Evolutionary conservation across 1,284 basidiomycete genomes (phyloP), one percentile per base, ranked within the genome.

Genomic region (Ustilago curta): DNA sequence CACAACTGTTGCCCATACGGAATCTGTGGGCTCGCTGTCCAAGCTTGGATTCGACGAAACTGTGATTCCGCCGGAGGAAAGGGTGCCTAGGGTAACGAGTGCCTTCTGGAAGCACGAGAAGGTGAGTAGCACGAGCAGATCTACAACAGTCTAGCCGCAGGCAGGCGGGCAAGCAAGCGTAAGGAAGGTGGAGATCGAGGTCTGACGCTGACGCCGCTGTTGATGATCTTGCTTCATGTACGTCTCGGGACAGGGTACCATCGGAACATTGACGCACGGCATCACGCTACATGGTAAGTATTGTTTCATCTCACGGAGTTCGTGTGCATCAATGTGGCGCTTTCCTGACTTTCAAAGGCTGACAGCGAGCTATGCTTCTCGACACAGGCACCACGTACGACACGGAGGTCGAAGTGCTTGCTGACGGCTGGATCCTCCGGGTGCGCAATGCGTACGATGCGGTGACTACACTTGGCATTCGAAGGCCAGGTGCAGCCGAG

Each of bases 361-460:
- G 48, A 49, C 48, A 21, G n/a, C 29, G 11, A 3, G 29, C 6
- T 3, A 35, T 12, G 8, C 18, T 16, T 18, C 16, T 35, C 16
- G n/a, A 27, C 21, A 18, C 43, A 71, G 70, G 56, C 23, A 51
- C 25, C 3, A 53, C 42, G 1, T 77, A 77, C 45, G 58, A 61
- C 11, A 77, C 75, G 6, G 70, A 78, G 52, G 45, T 78, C 27
- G 77, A 78, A 43, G 59, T 77, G 8, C 51, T 76, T 2, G 70
- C 77, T 16, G 77, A 78, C 43, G 77, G 77, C 19, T 78, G 74
- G 75, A 57, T 70, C 40, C 48, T 78, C 27, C 58, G 59, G 9
- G 59, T 78, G 0, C 54, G 57, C 6, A 63, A 70, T n/a, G 69
- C 73, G 0, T 78, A 78, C 44, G 49, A 56, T 8, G 29, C 52